Conservation (phyloP, 345 rosid genomes). For the Lepidium sativum region DNA sequence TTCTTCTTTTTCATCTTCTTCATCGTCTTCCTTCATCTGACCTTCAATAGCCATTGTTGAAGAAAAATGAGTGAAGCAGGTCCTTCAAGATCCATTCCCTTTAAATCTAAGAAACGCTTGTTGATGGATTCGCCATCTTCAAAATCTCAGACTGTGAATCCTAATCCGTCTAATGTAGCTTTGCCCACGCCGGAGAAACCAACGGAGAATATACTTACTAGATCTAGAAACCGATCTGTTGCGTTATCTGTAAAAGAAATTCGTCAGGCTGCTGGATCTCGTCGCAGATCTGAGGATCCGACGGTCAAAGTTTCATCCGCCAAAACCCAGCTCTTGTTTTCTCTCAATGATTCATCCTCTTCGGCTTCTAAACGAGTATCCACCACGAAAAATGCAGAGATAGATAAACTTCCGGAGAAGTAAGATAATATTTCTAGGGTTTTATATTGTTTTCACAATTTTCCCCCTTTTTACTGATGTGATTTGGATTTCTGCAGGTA, state of each 20-base stretch:
- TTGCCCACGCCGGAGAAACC: slow-evolving; percentile 53
- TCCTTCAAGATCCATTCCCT: slow-evolving; percentile 29
- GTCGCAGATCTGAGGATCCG: slow-evolving; percentile 25
- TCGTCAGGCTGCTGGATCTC: slow-evolving; percentile 45
- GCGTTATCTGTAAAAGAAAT: slow-evolving; percentile 56
- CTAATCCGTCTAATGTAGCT: slow-evolving; percentile 15
- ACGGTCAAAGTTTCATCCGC: slow-evolving; percentile 31
- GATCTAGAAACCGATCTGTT: slow-evolving; percentile 42
- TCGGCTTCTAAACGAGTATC: slow-evolving; percentile 4
- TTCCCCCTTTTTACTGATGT: neutral
- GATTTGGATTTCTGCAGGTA: slow-evolving; percentile 32
- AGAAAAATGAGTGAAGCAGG: slow-evolving; percentile 28
- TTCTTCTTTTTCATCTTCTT: neutral
- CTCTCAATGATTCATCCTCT: slow-evolving; percentile 12
- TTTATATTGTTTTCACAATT: neutral
- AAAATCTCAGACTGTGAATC: neutral
- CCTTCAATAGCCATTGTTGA: neutral
- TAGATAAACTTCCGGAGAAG: slow-evolving; percentile 39
- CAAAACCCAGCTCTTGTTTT: slow-evolving; percentile 32
- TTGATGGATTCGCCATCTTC: slow-evolving; percentile 7
- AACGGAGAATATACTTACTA: slow-evolving; percentile 25
- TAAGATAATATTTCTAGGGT: slow-evolving; percentile 4
- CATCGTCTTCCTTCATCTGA: neutral
- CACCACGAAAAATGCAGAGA: neutral
- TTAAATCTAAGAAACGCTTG: slow-evolving; percentile 37